phyloP scores from a whole-genome alignment of 1,139 yeast species.

The Arxiozyma slooffiae region DNA sequence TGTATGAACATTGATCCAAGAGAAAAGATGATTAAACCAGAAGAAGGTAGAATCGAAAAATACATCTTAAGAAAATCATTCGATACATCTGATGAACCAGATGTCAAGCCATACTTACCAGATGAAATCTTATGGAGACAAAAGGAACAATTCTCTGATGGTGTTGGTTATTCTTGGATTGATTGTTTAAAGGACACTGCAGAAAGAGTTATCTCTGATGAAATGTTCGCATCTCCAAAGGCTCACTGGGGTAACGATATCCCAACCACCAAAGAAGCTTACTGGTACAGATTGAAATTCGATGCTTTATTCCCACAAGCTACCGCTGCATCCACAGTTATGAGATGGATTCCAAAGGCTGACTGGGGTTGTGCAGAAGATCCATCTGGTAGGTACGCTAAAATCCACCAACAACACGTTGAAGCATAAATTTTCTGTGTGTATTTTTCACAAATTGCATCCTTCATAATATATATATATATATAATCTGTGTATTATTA shows the following conservation, averaged over 20 bases:
- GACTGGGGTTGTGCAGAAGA: slow-evolving; percentile 99
- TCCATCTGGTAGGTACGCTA: slow-evolving; percentile 95
- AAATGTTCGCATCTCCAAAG: slow-evolving; percentile 79
- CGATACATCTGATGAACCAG: slow-evolving; percentile 69
- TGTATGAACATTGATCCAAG: slow-evolving; percentile 92
- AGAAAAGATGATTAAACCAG: slow-evolving; percentile 70
- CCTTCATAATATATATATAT: neutral
- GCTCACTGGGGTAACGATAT: slow-evolving; percentile 93
- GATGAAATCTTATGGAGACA: slow-evolving; percentile 97
- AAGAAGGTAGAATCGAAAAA: slow-evolving; percentile 76
- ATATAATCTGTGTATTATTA: neutral
- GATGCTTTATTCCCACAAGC: slow-evolving; percentile 82
- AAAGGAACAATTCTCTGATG: slow-evolving; percentile 98
- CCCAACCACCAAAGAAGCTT: slow-evolving; percentile 97
- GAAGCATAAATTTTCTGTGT: slow-evolving; percentile 9
- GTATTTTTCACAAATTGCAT: neutral
- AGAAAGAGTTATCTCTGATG: slow-evolving; percentile 75
- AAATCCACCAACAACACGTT: slow-evolving; percentile 67
- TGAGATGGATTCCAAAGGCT: slow-evolving; percentile 99
- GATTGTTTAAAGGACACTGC: slow-evolving; percentile 96
- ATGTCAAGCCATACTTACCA: slow-evolving; percentile 76
- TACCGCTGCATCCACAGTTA: slow-evolving; percentile 92
- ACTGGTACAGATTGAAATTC: slow-evolving; percentile 95
- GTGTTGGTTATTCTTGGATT: slow-evolving; percentile 99
- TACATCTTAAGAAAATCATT: slow-evolving; percentile 94